Base-by-base conservation (phyloP, 2,329 filamentous ascomycete genomes). In the Beauveria rudraprayagi region DNA sequence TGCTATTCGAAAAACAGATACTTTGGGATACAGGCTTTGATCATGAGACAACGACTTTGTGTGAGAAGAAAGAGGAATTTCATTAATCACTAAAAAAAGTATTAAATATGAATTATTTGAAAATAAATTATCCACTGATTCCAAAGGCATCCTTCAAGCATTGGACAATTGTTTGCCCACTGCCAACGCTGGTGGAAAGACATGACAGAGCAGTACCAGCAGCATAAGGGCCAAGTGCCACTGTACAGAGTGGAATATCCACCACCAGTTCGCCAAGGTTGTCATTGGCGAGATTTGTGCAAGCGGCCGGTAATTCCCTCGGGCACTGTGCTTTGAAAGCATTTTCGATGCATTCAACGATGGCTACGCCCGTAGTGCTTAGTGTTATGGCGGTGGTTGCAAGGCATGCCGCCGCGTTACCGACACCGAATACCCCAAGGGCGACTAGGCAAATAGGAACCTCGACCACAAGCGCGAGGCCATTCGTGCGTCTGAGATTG, bases 401-500 rank as follows among this genome's bases (percentile, higher is more conserved):
- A 14, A 60, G 56, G 26, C 56, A 60, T 28, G 52, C 34, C 17
- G 56, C 56, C 7, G 48, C 56, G n/a, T 53, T 60, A 19, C 56
- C 56, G 17, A 60, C 37, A 9, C 48, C 48, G 8, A 34, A 60
- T 6, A 16, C 40, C 1, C 48, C 59, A 1, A 61, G 44, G 1
- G 43, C 43, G 4, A 26, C 14, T 4, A 51, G 5, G 26, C 59
- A 61, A 4, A 57, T 14, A 1, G 61, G 54, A 17, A 54, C 10
- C 11, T 58, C 9, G 7, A 11, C 1, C 54, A 59, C 10, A 1
- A 54, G 16, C 2, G 10, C n/a, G 22, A 59, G 41, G 8, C 55
- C 48, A 9, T 34, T 22, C 1, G 17, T 24, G 37, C 24, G 8
- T 1, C 19, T n/a, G 0, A 62, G 19, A 4, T 34, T 40, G 5